A percentile compares a stretch with the other conserved stretches of the same genome.
Evolutionary conservation across 352 stramenopile genomes (phyloP).

Genomic region (Globisporangium mamillatum): DNA sequence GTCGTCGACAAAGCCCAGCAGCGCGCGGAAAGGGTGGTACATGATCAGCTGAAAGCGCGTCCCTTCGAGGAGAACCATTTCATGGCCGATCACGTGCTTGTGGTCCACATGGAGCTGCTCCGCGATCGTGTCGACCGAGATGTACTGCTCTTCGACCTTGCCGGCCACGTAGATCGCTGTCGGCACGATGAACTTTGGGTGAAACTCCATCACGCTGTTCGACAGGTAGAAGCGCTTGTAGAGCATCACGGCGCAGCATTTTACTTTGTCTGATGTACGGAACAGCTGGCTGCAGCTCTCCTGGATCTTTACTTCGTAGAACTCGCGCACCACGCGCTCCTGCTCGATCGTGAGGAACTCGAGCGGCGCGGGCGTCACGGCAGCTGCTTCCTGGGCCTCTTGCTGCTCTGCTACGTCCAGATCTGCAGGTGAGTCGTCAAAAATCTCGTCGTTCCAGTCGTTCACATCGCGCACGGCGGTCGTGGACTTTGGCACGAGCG

Average conservation of each 20-base stretch:
- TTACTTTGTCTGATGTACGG: constrained; percentile 86
- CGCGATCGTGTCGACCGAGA: constrained; percentile 81
- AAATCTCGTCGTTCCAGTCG: constrained; percentile 75
- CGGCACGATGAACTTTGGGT: constrained; percentile 82
- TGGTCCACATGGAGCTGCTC: constrained; percentile 82
- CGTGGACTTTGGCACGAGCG: constrained; percentile 60
- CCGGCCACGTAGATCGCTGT: constrained; percentile 87
- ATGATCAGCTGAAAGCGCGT: constrained; percentile 89
- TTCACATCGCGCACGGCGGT: constrained; percentile 55
- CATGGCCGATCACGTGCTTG: constrained; percentile 83
- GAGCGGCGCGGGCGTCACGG: constrained; percentile 28
- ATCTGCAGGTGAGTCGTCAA: constrained; percentile 35
- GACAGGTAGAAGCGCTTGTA: constrained; percentile 90
- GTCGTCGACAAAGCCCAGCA: constrained; percentile 83
- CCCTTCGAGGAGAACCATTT: constrained; percentile 86
- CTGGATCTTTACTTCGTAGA: constrained; percentile 83
- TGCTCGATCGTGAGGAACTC: constrained; percentile 62
- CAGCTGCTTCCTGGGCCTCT: constrained; percentile 52
- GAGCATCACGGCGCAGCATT: constrained; percentile 79
- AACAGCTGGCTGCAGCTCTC: constrained; percentile 85
- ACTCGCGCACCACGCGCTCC: constrained; percentile 56
- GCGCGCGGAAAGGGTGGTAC: constrained; percentile 83
- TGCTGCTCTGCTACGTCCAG: constrained; percentile 41
- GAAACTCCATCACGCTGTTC: constrained; percentile 88
- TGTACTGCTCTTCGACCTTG: constrained; percentile 91